Evolutionary conservation across 2,329 filamentous ascomycete genomes (phyloP).

Genomic region (Domatiomyces catenatus): DNA sequence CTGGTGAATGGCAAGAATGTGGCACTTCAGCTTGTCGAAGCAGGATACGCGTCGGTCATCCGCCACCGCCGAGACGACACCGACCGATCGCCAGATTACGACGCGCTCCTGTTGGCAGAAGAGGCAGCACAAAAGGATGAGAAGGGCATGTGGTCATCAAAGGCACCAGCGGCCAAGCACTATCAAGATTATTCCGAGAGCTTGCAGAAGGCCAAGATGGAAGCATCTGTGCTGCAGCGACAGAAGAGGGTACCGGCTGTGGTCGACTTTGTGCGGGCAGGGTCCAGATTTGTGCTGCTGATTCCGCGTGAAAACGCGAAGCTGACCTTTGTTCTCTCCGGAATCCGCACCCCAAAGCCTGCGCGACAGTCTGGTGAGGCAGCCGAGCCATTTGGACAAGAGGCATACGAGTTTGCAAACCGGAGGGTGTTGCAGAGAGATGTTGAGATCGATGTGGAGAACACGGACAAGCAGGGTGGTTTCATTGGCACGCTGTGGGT

Average conservation of each 20-base stretch:
- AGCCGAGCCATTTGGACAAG: constrained; percentile 85
- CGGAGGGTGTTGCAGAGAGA: constrained; percentile 83
- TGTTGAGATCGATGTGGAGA: constrained; percentile 87
- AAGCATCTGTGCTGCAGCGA: constrained; percentile 70
- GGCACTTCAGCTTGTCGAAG: constrained; percentile 70
- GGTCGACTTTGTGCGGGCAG: constrained; percentile 96
- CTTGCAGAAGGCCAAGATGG: constrained; percentile 87
- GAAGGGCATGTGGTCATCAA: constrained; percentile 91
- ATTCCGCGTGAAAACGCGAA: constrained; percentile 88
- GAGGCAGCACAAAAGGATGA: constrained; percentile 60
- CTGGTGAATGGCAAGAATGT: constrained; percentile 74
- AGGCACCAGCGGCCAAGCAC: constrained; percentile 66
- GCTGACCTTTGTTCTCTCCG: constrained; percentile 83
- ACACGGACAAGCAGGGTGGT: constrained; percentile 88
- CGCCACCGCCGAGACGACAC: constrained; percentile 89
- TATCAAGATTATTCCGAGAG: constrained; percentile 85
- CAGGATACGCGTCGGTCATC: constrained; percentile 85
- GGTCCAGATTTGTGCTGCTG: constrained; percentile 79
- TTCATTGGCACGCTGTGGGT: constrained; percentile 93
- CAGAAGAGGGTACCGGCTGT: constrained; percentile 86
- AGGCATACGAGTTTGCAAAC: constrained; percentile 83
- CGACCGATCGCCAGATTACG: constrained; percentile 86
- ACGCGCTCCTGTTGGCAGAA: constrained; percentile 37
- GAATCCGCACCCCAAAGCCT: constrained; percentile 78
- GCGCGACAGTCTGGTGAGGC: constrained; percentile 65